Percentiles rank a stretch among this genome's conserved stretches.
Evolutionary conservation across 116 monocot genomes (phyloP).

Genomic region (Iris pallida): DNA sequence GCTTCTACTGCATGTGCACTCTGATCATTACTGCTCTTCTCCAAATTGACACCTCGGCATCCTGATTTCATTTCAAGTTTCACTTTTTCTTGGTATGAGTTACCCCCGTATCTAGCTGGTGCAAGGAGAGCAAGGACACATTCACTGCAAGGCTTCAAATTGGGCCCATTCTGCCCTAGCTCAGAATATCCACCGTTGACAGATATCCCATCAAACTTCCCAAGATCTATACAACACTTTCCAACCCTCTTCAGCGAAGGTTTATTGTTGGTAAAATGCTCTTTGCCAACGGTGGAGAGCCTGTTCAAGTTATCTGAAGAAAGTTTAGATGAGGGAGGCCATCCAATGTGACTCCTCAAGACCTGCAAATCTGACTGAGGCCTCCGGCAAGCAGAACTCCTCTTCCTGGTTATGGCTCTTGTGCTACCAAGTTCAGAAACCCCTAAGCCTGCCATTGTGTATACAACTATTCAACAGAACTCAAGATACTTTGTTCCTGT

Average conservation of each 20-base stretch:
- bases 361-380: background rate
- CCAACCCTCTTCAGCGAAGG: too few relatives aligned
- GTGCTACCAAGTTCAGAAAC: too few relatives aligned
- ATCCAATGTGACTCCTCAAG: too few relatives aligned
- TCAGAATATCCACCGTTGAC: slow-evolving; percentile 20
- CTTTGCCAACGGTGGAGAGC: too few relatives aligned
- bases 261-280: too few relatives aligned
- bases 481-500: too few relatives aligned
- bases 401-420: background rate
- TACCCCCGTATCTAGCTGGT: slow-evolving; percentile 25
- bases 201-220: slow-evolving; percentile 11
- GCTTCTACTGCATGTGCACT: background rate
- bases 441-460: too few relatives aligned
- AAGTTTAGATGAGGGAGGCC: too few relatives aligned
- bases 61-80: slow-evolving; percentile 18
- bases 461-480: too few relatives aligned
- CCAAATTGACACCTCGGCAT: background rate
- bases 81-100: slow-evolving; percentile 20
- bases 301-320: too few relatives aligned
- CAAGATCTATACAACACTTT: background rate
- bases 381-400: background rate
- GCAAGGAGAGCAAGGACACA: slow-evolving; percentile 25
- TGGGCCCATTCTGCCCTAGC: slow-evolving; percentile 16
- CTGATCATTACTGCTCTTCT: background rate
- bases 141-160: slow-evolving; percentile 33